Evolutionary conservation across 768 basidiomycete species (phyloP), one percentile per base, ranked within the genome.

Genomic region (Suillus weaverae): DNA sequence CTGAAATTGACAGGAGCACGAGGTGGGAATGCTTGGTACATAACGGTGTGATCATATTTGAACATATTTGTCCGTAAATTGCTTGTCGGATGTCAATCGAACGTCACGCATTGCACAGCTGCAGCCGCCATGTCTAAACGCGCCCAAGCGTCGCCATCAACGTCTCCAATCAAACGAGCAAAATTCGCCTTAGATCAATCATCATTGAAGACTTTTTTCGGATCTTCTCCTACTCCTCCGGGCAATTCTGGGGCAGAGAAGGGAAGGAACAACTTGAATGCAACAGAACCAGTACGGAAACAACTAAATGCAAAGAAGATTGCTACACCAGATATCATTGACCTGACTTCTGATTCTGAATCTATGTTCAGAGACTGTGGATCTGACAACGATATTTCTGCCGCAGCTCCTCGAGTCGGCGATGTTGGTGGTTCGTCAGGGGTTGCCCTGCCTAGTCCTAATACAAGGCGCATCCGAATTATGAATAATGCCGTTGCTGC

Each of bases 201-300:
- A 26, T 33, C 70, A 44, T 64, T 76, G 8, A 70, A 75, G 39
- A 35, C 68, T 61, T 75, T 76, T 70, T 77, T 75, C 67, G 71
- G 73, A 18, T 26, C 36, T 44, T 41, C 33, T 35, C 46, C 20
- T 26, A 36, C 20, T n/a, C 16, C n/a, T 30, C 33, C 30, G 51
- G 35, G 32, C 32, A 44, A 53, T 66, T 32, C 57, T 59, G 26
- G 8, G 18, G 57, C n/a, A 38, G 60, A 36, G 16, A 67, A 62
- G 33, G 66, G 30, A 16, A 48, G n/a, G 50, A n/a, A 20, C 5
- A 65, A 26, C 26, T 26, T 26, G 26, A 26, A 14, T 46, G 51
- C 16, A 13, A 13, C 26, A 56, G 14, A 26, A 56, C 36, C 22
- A 26, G 38, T 39, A 33, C 51, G 9, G 36, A 14, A 57, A 39